Conservation (phyloP, 2,329 filamentous ascomycete genomes). For the Exophiala alcalophila region DNA sequence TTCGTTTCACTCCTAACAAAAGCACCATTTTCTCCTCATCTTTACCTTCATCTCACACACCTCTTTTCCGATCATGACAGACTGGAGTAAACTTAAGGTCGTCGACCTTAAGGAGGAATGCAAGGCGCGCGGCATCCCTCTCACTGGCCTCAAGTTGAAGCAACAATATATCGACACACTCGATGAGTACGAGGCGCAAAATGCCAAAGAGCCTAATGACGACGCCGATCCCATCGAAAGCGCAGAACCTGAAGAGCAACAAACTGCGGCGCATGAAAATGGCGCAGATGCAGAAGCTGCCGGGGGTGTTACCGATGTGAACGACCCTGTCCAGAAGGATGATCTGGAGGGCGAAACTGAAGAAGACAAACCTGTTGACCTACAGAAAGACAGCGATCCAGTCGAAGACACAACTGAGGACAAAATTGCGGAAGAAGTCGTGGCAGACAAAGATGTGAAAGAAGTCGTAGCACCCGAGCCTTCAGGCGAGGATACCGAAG, state of each 20-base stretch:
- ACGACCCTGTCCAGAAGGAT: neutral
- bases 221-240: conserved; percentile 32
- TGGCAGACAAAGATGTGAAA: conserved; percentile 9
- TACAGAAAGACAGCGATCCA: too few relatives aligned
- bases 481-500: too few relatives aligned
- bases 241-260: conserved; percentile 7
- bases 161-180: conserved; percentile 63
- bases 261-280: conserved; percentile 1
- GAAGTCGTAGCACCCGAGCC: too few relatives aligned
- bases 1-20: neutral
- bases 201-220: conserved; percentile 3
- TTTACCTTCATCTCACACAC: conserved; percentile 13
- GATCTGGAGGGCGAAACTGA: neutral
- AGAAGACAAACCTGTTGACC: neutral
- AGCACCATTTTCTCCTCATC: neutral
- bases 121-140: conserved; percentile 66
- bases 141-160: conserved; percentile 68
- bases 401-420: too few relatives aligned
- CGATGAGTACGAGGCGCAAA: conserved; percentile 36
- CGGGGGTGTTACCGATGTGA: neutral
- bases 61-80: conserved; percentile 41
- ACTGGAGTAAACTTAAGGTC: conserved; percentile 65
- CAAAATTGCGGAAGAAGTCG: too few relatives aligned
- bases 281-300: conserved; percentile 20
- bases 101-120: conserved; percentile 72